Evolutionary conservation across 176 grass and related monocot genomes (phyloP).

Genomic region (Eleusine coracana): DNA sequence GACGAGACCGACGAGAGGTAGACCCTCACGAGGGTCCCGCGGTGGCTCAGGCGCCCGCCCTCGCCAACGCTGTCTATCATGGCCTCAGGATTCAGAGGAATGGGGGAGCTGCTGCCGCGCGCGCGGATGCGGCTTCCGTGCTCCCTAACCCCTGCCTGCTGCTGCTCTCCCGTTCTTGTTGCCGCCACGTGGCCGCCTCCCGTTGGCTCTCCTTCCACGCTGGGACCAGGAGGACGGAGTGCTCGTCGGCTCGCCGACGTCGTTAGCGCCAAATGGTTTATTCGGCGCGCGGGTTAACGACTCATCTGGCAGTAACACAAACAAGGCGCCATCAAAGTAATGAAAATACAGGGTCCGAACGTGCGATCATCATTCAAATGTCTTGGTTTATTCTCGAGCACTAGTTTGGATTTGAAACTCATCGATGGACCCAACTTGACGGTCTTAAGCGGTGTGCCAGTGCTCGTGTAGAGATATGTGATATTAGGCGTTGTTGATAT

Average conservation of each 20-base stretch:
- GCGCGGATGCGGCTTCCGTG: not conserved
- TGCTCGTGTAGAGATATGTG: too few species aligned
- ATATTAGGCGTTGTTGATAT: too few species aligned
- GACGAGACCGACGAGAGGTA: conserved; percentile 69
- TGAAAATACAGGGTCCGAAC: not conserved
- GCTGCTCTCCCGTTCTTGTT: not conserved
- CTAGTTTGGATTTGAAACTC: not conserved
- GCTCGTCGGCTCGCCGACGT: not conserved
- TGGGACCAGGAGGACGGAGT: not conserved
- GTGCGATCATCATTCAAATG: too few species aligned
- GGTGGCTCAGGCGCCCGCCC: not conserved
- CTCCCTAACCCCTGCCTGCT: not conserved
- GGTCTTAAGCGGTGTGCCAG: too few species aligned
- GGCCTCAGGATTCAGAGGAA: not conserved
- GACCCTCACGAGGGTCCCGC: conserved; percentile 46
- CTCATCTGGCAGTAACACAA: not conserved
- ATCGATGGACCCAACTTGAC: too few species aligned
- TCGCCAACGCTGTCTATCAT: not conserved
- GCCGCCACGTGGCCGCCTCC: not conserved
- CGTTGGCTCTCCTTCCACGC: not conserved
- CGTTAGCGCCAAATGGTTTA: not conserved
- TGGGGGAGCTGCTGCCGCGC: not conserved
- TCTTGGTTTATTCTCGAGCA: not conserved
- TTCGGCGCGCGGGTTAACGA: not conserved
- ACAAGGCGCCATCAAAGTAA: not conserved